A percentile compares a stretch with the other conserved stretches of the same genome.
Conservation (phyloP, 1,284 basidiomycete genomes). For the Microbotryomycetes sp. region DNA sequence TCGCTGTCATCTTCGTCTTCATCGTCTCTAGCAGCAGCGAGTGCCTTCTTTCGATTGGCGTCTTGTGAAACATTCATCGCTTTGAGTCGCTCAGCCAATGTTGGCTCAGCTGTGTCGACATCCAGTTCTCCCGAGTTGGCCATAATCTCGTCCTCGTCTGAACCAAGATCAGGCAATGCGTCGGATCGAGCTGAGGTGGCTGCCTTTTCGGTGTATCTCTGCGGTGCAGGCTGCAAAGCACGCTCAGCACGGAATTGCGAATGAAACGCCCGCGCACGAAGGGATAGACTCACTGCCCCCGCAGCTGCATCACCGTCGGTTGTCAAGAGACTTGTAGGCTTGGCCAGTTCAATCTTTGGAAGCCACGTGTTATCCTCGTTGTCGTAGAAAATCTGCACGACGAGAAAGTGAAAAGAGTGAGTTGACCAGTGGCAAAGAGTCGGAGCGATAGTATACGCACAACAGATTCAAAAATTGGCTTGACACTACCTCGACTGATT, state of each 20-base stretch:
- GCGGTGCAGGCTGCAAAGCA: constrained; percentile 15
- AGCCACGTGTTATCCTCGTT: constrained; percentile 20
- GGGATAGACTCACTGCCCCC: constrained; percentile 56
- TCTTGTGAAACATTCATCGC: constrained; percentile 54
- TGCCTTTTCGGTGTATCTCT: constrained; percentile 25
- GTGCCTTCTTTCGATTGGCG: constrained; percentile 29
- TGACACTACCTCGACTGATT: constrained; percentile 25
- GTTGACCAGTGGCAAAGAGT: background rate
- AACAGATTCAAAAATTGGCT: constrained; percentile 28
- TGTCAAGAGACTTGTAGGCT: constrained; percentile 12
- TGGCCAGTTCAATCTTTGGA: constrained; percentile 22
- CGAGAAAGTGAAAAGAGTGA: background rate
- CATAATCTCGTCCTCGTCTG: constrained; percentile 38
- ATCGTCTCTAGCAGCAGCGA: constrained; percentile 10
- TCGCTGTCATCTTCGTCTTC: constrained; percentile 37
- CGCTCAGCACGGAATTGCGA: constrained; percentile 1
- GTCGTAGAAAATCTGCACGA: constrained; percentile 10
- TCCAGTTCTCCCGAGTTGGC: constrained; percentile 52
- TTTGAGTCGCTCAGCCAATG: constrained; percentile 76
- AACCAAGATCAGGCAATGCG: constrained; percentile 1
- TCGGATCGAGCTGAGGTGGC: constrained; percentile 12
- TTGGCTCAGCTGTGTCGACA: constrained; percentile 78
- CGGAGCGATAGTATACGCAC: constrained; percentile 4
- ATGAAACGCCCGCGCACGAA: background rate
- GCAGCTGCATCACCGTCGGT: constrained; percentile 9